These are phyloP conservation scores for Mycena filopes DNA, from an alignment of 768 basidiomycete species.

Conservation along the genomic window DNA sequence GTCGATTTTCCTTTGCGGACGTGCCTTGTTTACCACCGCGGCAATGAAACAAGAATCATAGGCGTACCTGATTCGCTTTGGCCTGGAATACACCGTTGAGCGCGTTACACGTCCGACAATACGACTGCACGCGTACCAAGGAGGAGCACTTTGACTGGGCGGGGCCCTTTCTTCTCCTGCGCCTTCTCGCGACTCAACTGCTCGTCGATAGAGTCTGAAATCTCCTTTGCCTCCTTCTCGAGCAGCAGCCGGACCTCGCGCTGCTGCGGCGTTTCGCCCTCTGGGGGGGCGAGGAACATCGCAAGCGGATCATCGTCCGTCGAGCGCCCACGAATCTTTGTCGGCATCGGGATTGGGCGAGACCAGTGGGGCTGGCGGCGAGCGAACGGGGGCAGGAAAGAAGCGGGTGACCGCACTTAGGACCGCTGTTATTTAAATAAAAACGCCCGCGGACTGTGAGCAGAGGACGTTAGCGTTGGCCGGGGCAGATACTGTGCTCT, in stretches of 20 bases:
- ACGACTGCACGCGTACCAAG: constrained; percentile 56
- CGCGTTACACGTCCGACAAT: not conserved
- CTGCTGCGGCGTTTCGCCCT: constrained; percentile 59
- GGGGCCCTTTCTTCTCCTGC: constrained; percentile 58
- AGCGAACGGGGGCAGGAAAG: not conserved
- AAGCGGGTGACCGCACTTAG: constrained; percentile 25
- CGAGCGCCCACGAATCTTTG: constrained; percentile 24
- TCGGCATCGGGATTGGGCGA: constrained; percentile 23
- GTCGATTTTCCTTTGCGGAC: constrained; percentile 75
- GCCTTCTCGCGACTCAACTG: constrained; percentile 62
- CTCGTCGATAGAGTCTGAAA: constrained; percentile 75
- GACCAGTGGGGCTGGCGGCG: not conserved
- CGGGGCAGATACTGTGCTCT: constrained; percentile 18
- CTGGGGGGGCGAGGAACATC: constrained; percentile 60
- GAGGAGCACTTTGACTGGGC: constrained; percentile 67
- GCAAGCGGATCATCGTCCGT: constrained; percentile 59
- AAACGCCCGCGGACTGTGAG: constrained; percentile 20
- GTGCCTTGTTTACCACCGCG: constrained; percentile 1
- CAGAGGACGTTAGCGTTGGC: constrained; percentile 1
- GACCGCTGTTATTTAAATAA: constrained; percentile 16
- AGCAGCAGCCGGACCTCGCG: constrained; percentile 54
- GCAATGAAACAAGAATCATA: constrained; percentile 8
- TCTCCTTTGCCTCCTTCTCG: constrained; percentile 62
- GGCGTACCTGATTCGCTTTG: constrained; percentile 81
- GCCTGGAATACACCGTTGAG: constrained; percentile 50